Evolutionary conservation across 2,329 filamentous ascomycete genomes (phyloP), one percentile per base, ranked within the genome.

Genomic region (Mycosphaerelloides madeirae): DNA sequence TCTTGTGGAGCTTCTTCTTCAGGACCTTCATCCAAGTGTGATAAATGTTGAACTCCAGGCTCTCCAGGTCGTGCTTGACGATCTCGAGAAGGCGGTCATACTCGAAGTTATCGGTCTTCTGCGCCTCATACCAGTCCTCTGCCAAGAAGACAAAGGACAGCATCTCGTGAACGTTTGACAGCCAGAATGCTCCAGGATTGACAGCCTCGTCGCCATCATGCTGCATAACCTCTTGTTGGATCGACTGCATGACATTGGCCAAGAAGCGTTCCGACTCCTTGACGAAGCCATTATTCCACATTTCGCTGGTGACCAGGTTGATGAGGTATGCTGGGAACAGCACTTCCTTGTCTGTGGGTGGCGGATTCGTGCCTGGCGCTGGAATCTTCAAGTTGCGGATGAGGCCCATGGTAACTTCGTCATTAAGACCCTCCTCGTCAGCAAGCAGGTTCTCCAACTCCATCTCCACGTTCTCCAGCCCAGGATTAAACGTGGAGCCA

Each of bases 1-100:
- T 98, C 79, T 97, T 97, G 62, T 94, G 88, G 53, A 98, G 78
- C 74, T 95, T 95, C 81, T 96, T 96, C 80, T 98, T 98, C 63
- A 98, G 74, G 45, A 96, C 87, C 77, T 98, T 98, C 93, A 98
- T 98, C 93, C 93, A 98, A 19, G 93, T 98, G 71, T 98, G 93
- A 71, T 98, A 98, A 61, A 98, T 98, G 75, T 98, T 98, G 76
- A 98, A 98, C 71, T 98, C 93, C 53, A 98, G 77, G 69, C 87
- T 95, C 73, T 98, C 93, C 40, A 98, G 76, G 66, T 98, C 93
- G 66, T 98, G 93, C 78, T 98, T 98, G 65, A 98, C 93, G 66
- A 98, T 97, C 69, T 98, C 93, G 60, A 98, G 74, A 41, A 98
- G 78, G 53, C 93, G 85, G 69, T 98, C 93, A 61, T 98, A 98